These are phyloP conservation scores for Casuarina glauca DNA, from an alignment of 306 rosid species.

Conservation along the genomic window DNA sequence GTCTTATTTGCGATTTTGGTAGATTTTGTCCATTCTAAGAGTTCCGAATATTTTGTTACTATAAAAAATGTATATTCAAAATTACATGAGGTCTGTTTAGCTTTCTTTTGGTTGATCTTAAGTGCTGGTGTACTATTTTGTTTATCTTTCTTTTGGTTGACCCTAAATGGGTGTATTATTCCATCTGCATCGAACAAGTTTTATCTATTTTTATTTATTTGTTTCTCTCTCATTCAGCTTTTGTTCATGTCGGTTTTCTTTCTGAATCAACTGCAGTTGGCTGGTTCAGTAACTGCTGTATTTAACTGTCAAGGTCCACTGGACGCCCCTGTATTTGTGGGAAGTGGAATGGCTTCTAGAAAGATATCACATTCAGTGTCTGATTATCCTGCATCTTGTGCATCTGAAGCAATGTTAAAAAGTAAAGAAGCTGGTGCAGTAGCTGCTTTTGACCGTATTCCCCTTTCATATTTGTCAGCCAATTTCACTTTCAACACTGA, in stretches of 20 bases:
- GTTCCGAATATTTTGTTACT: not conserved
- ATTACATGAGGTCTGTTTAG: not conserved
- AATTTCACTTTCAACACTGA: conserved; percentile 93
- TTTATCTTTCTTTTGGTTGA: not conserved
- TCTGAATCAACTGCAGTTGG: conserved; percentile 65
- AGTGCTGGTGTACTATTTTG: not conserved
- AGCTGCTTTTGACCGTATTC: conserved; percentile 88
- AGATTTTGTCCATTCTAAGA: conserved; percentile 9
- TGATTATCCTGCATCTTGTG: conserved; percentile 64
- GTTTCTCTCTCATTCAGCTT: not conserved
- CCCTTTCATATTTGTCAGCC: conserved; percentile 85
- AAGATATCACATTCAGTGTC: conserved; percentile 50
- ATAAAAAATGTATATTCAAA: not conserved
- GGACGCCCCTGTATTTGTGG: conserved; percentile 85
- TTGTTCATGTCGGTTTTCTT: conserved; percentile 29
- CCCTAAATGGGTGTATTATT: not conserved
- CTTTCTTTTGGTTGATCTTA: not conserved
- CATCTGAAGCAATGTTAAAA: conserved; percentile 74
- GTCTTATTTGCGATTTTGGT: conserved; percentile 6
- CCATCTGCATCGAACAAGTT: not conserved
- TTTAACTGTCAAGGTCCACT: conserved; percentile 98
- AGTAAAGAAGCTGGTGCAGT: conserved; percentile 92
- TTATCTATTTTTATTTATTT: too few relatives aligned
- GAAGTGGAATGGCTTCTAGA: conserved; percentile 95
- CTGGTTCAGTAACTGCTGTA: conserved; percentile 90